Evolutionary conservation across 345 rosid genomes (phyloP).

Genomic region (Corymbia maculata): DNA sequence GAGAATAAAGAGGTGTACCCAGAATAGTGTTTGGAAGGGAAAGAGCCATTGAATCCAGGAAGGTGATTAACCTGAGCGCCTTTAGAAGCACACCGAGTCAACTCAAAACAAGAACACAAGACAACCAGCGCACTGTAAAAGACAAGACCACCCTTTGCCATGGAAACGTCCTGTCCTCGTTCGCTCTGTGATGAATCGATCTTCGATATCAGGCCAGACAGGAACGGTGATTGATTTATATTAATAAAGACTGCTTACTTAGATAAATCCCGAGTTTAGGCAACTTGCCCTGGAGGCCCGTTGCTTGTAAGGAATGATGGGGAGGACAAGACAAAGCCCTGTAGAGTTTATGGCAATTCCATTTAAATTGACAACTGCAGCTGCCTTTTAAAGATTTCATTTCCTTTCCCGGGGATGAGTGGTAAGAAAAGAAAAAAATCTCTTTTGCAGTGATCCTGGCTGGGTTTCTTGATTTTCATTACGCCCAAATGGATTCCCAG

Average conservation of each 20-base stretch:
- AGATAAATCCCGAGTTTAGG: not conserved
- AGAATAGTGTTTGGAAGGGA: slow-evolving; percentile 9
- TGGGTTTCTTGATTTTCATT: not conserved
- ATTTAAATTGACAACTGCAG: not conserved
- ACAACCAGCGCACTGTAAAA: not conserved
- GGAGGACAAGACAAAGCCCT: not conserved
- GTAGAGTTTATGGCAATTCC: not conserved
- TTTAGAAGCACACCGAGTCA: not conserved
- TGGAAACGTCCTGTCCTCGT: not conserved
- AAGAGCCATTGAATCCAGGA: slow-evolving; percentile 11
- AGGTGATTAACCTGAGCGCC: not conserved
- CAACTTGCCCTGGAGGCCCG: not conserved
- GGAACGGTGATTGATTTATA: not conserved
- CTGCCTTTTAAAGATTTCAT: not conserved
- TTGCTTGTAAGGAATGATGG: not conserved
- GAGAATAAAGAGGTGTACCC: not conserved
- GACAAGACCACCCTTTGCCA: not conserved
- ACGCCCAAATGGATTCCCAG: not conserved
- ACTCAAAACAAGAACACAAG: not conserved
- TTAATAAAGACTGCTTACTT: not conserved
- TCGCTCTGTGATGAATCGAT: not conserved
- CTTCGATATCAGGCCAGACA: not conserved
- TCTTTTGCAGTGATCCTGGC: not conserved
- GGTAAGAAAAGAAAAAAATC: not conserved
- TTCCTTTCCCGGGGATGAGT: not conserved